Conservation (phyloP, 1,284 basidiomycete genomes). For the Moesziomyces antarcticus region DNA sequence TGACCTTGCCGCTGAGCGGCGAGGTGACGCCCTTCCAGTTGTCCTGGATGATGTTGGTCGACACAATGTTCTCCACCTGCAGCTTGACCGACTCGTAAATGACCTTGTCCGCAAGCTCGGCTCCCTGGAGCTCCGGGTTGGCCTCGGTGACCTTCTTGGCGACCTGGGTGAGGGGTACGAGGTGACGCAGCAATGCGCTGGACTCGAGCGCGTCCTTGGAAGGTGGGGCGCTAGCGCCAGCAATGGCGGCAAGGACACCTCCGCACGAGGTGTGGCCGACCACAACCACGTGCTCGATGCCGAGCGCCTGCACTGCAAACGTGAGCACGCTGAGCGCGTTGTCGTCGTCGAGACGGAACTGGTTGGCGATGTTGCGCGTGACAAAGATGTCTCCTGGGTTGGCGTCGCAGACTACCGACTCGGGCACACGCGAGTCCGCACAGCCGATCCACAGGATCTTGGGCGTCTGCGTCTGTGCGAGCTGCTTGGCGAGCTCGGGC, state of each 20-base stretch:
- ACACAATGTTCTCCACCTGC: constrained; percentile 79
- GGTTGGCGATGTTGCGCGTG: constrained; percentile 69
- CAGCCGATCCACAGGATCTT: constrained; percentile 79
- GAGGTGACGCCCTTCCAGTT: constrained; percentile 79
- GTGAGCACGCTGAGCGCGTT: constrained; percentile 81
- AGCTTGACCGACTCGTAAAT: constrained; percentile 73
- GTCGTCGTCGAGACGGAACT: constrained; percentile 80
- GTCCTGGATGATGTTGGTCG: constrained; percentile 74
- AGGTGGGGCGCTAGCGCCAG: constrained; percentile 36
- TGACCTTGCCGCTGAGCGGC: constrained; percentile 59
- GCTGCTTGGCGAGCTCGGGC: constrained; percentile 75
- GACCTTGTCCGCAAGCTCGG: constrained; percentile 39
- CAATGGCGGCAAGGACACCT: constrained; percentile 68
- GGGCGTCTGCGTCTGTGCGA: constrained; percentile 77
- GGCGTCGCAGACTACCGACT: constrained; percentile 63
- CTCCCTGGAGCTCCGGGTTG: constrained; percentile 27
- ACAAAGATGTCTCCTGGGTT: constrained; percentile 66
- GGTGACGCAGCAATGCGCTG: constrained; percentile 56
- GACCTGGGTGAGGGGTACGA: constrained; percentile 59
- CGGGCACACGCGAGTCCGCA: constrained; percentile 70
- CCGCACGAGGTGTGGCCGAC: constrained; percentile 69
- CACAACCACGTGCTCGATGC: constrained; percentile 84
- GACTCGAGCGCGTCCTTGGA: constrained; percentile 34
- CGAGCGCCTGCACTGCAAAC: constrained; percentile 82
- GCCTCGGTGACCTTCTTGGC: constrained; percentile 45